Conservation (phyloP, 1,284 basidiomycete species). For the Pseudozyma hubeiensis region DNA sequence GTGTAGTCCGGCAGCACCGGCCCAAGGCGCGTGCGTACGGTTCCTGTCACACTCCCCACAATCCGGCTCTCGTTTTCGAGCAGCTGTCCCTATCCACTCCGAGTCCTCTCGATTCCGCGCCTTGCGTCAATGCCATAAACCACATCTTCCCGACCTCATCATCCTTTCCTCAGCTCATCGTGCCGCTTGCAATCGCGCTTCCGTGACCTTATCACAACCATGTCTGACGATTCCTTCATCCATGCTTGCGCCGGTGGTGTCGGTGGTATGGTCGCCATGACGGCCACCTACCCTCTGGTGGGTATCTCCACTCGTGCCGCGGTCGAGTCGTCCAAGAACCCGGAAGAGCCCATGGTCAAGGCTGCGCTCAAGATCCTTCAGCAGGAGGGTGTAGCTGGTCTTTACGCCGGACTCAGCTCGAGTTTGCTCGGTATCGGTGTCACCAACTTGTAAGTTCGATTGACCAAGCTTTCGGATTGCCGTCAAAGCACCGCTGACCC, state of each 20-base stretch:
- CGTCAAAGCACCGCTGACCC: not conserved
- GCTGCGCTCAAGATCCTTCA: conserved; percentile 80
- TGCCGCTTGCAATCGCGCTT: not conserved
- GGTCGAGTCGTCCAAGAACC: conserved; percentile 82
- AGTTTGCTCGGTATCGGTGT: conserved; percentile 90
- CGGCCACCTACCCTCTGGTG: conserved; percentile 77
- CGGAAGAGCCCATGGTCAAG: conserved; percentile 72
- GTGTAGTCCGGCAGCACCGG: conserved; percentile 9
- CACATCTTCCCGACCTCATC: not conserved
- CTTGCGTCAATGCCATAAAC: not conserved
- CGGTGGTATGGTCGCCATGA: conserved; percentile 79
- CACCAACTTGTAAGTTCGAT: conserved; percentile 78
- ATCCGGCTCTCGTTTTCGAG: conserved; percentile 2
- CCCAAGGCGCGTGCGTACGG: conserved; percentile 1
- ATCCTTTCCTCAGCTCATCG: not conserved
- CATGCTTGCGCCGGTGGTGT: conserved; percentile 89
- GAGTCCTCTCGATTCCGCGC: not conserved
- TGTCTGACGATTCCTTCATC: conserved; percentile 79
- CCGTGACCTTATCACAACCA: conserved; percentile 2
- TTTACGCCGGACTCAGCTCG: conserved; percentile 89
- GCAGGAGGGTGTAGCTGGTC: conserved; percentile 83
- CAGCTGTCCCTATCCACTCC: conserved; percentile 2
- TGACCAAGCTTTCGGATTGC: not conserved
- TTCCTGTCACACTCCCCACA: conserved; percentile 2
- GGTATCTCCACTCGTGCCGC: conserved; percentile 93